phyloP scores from a whole-genome alignment of 2,329 filamentous ascomycete genomes.

The Fusarium secorum region DNA sequence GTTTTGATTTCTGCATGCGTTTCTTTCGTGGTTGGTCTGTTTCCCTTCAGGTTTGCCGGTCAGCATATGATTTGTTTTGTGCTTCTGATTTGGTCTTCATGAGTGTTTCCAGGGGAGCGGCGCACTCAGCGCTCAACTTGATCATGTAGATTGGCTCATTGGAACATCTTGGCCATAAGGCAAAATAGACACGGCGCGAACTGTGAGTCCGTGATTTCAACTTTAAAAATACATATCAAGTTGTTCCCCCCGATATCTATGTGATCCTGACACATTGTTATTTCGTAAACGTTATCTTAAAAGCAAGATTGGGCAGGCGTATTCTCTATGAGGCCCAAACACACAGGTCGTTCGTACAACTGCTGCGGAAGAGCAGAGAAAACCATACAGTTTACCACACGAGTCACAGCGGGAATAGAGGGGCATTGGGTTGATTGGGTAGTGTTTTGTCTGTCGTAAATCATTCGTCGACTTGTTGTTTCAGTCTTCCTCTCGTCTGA shows the following conservation, averaged over 20 bases:
- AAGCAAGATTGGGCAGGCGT: background rate
- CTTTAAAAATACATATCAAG: slow-evolving; percentile 4
- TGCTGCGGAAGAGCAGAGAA: background rate
- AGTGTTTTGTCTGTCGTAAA: slow-evolving; percentile 46
- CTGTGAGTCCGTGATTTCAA: background rate
- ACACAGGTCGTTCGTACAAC: background rate
- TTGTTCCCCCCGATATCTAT: background rate
- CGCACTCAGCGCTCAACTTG: slow-evolving; percentile 6
- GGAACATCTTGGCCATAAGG: slow-evolving; percentile 18
- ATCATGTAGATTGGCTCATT: slow-evolving; percentile 13
- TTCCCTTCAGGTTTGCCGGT: slow-evolving; percentile 1
- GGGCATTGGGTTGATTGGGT: slow-evolving; percentile 16
- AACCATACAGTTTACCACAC: background rate
- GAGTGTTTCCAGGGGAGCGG: background rate
- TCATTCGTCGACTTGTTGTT: slow-evolving; percentile 33
- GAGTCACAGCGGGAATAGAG: background rate
- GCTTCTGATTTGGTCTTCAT: slow-evolving; percentile 18
- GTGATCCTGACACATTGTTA: background rate
- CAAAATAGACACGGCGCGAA: slow-evolving; percentile 3
- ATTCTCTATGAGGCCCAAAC: background rate
- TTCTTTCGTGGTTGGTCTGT: background rate
- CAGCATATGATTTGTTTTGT: slow-evolving; percentile 8
- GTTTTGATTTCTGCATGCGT: slow-evolving; percentile 10
- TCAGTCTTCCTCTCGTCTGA: slow-evolving; percentile 28
- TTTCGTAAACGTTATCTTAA: background rate